Percentiles rank a stretch among this genome's conserved stretches.
phyloP scores from a whole-genome alignment of 179 eudicot genomes.

The Actinidia arguta region DNA sequence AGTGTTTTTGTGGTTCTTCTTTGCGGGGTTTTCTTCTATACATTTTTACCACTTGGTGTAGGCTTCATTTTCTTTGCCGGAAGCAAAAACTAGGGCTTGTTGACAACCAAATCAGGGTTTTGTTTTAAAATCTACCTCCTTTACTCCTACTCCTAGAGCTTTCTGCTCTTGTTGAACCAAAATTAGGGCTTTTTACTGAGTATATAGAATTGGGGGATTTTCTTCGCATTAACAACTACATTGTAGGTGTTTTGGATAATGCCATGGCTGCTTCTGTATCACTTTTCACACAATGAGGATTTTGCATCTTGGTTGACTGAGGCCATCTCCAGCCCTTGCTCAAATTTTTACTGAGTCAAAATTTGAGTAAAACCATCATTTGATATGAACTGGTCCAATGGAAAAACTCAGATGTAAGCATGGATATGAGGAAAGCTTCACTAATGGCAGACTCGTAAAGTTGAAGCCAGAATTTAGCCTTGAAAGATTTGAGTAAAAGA shows the following conservation, averaged over 20 bases:
- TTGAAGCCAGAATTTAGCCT: background rate
- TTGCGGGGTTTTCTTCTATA: background rate
- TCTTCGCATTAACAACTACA: background rate
- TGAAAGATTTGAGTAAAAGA: no score
- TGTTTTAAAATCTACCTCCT: background rate
- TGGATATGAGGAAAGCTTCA: no score
- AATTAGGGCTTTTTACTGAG: background rate
- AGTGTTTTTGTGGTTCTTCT: background rate
- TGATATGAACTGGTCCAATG: no score
- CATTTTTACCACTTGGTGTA: background rate
- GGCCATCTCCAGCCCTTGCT: background rate
- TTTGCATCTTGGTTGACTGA: background rate
- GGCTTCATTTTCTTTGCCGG: background rate
- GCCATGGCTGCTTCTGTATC: background rate
- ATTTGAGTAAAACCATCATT: no score
- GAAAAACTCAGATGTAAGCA: no score
- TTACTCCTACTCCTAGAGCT: background rate
- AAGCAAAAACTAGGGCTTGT: slow-evolving; percentile 1
- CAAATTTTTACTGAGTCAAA: no score
- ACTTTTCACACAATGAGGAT: background rate
- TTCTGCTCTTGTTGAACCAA: background rate
- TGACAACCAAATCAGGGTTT: background rate
- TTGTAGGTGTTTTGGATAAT: background rate
- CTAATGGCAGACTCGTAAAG: background rate
- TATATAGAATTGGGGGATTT: background rate